A percentile compares a stretch with the other conserved stretches of the same genome.
Evolutionary conservation across 257 asterid species (phyloP).

Genomic region (Coffea eugenioides): DNA sequence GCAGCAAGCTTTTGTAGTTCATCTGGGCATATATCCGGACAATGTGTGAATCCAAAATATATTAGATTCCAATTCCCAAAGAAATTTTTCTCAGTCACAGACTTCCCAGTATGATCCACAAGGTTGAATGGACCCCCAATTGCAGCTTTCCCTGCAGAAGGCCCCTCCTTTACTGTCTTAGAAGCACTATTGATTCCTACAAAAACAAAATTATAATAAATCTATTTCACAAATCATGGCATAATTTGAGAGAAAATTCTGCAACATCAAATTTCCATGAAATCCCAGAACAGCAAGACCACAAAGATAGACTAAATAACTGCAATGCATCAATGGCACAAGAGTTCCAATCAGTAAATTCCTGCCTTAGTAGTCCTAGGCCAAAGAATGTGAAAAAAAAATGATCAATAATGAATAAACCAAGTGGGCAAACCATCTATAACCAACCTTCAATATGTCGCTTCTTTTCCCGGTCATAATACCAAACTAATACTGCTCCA

Average conservation of each 20-base stretch:
- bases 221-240: not conserved
- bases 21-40: constrained; percentile 98
- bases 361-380: not conserved
- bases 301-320: too few relatives aligned
- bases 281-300: not conserved
- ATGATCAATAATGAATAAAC: not conserved
- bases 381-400: not conserved
- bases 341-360: not conserved
- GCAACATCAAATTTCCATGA: not conserved
- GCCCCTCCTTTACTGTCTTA: constrained; percentile 62
- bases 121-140: constrained; percentile 94
- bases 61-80: constrained; percentile 79
- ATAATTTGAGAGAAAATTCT: not conserved
- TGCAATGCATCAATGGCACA: not conserved
- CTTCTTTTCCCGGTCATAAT: constrained; percentile 84
- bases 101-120: constrained; percentile 77
- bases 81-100: constrained; percentile 73
- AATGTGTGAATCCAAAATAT: constrained; percentile 94
- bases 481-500: constrained; percentile 71
- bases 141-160: constrained; percentile 84
- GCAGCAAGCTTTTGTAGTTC: constrained; percentile 82
- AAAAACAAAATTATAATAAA: not conserved
- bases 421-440: constrained; percentile 44
- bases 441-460: constrained; percentile 80
- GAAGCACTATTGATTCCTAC: constrained; percentile 70